These are phyloP conservation scores for Globisporangium parvum DNA, from an alignment of 352 stramenopile genomes.

Conservation along the genomic window DNA sequence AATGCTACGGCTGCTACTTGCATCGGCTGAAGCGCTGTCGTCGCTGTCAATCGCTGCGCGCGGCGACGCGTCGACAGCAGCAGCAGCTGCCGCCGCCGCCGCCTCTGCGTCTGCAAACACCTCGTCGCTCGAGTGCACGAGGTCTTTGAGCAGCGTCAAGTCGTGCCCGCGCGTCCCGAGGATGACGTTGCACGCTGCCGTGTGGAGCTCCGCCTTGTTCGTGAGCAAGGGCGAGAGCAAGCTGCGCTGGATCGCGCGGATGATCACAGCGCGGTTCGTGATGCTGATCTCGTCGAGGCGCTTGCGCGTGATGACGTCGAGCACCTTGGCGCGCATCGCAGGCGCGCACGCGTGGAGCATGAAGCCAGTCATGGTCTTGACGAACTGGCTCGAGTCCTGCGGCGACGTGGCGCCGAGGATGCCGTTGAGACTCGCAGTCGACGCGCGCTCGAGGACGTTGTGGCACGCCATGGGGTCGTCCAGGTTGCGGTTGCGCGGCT, in stretches of 20 bases:
- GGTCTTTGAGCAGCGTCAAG: conserved; percentile 73
- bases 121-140: conserved; percentile 65
- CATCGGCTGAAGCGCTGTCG: not conserved
- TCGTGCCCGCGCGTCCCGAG: conserved; percentile 61
- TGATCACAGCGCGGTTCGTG: conserved; percentile 67
- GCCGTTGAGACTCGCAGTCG: conserved; percentile 60
- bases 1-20: not conserved
- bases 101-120: conserved; percentile 22
- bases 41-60: too few species aligned
- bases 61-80: too few species aligned
- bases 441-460: conserved; percentile 58
- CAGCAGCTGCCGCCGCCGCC: not conserved
- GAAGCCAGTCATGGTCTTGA: conserved; percentile 80
- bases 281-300: conserved; percentile 68
- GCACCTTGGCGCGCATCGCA: conserved; percentile 51
- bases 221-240: conserved; percentile 63
- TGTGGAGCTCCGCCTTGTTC: conserved; percentile 61
- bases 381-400: conserved; percentile 66
- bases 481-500: conserved; percentile 38
- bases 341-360: conserved; percentile 72
- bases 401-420: conserved; percentile 75
- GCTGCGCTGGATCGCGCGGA: conserved; percentile 73
- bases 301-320: conserved; percentile 70
- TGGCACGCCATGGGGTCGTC: conserved; percentile 71
- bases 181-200: conserved; percentile 63